Percentiles rank a stretch among this genome's conserved stretches.
Conservation (phyloP, 1,284 basidiomycete genomes). For the Ustilago nuda region DNA sequence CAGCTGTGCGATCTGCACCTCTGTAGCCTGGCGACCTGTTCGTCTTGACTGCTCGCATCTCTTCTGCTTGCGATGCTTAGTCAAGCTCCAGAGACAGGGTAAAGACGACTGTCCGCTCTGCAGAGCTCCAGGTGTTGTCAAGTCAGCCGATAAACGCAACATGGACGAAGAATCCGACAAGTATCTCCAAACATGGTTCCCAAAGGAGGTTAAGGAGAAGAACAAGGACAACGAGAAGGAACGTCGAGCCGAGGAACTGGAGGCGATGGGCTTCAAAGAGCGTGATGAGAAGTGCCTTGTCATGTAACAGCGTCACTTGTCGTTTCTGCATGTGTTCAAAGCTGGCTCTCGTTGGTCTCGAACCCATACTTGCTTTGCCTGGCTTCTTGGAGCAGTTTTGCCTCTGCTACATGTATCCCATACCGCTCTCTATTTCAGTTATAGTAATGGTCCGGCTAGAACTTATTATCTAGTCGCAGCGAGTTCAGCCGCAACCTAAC, state of each 20-base stretch:
- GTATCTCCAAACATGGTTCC: slow-evolving; percentile 94
- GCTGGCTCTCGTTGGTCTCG: no score
- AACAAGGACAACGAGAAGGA: slow-evolving; percentile 82
- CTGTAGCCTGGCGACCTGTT: slow-evolving; percentile 73
- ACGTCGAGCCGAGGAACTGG: slow-evolving; percentile 78
- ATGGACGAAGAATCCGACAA: slow-evolving; percentile 83
- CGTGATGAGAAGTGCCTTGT: slow-evolving; percentile 62
- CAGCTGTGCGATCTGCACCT: slow-evolving; percentile 72
- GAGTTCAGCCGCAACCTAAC: background rate
- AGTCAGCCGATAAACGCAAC: slow-evolving; percentile 70
- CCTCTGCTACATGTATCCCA: background rate
- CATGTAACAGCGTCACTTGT: slow-evolving; percentile 8
- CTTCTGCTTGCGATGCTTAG: slow-evolving; percentile 90
- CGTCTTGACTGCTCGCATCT: slow-evolving; percentile 85
- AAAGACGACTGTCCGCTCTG: slow-evolving; percentile 88
- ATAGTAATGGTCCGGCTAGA: slow-evolving; percentile 1
- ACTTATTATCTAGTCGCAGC: background rate
- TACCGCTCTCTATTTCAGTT: background rate
- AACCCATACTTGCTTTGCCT: background rate
- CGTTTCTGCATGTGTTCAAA: background rate
- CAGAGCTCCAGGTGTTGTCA: slow-evolving; percentile 59
- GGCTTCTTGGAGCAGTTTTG: background rate
- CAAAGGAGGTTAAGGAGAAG: slow-evolving; percentile 83
- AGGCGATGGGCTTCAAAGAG: slow-evolving; percentile 74
- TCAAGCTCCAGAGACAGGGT: slow-evolving; percentile 90